These are phyloP conservation scores for Haberlea rhodopensis DNA, from an alignment of 257 asterid genomes.

Conservation along the genomic window DNA sequence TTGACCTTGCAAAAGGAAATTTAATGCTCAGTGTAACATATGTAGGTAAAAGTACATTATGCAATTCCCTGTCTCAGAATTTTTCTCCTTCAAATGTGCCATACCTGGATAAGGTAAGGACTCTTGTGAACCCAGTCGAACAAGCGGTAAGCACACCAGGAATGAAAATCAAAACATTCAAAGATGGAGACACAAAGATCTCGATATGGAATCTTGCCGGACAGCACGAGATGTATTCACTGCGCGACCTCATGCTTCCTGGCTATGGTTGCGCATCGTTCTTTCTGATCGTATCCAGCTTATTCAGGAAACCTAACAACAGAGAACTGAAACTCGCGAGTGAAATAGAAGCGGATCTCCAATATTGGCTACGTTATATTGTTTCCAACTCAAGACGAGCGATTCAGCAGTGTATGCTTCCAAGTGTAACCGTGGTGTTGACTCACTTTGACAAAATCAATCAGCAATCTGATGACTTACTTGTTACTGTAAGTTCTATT, in stretches of 20 bases:
- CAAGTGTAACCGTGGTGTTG: conserved; percentile 71
- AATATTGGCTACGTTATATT: conserved; percentile 73
- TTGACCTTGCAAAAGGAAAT: background rate
- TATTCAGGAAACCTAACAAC: conserved; percentile 59
- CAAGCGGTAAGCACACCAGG: conserved; percentile 61
- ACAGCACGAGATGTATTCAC: conserved; percentile 59
- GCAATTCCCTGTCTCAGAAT: conserved; percentile 56
- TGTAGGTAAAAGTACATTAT: conserved; percentile 65
- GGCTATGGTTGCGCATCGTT: conserved; percentile 74
- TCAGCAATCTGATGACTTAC: conserved; percentile 47
- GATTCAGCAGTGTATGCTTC: conserved; percentile 68
- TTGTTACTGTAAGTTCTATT: conserved; percentile 39
- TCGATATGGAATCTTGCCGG: conserved; percentile 82
- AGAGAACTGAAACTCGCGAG: conserved; percentile 45
- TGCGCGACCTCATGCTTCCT: conserved; percentile 80
- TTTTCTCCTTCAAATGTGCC: conserved; percentile 56
- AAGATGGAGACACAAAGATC: conserved; percentile 65
- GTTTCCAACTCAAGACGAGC: conserved; percentile 75
- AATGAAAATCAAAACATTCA: conserved; percentile 56
- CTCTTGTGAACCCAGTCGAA: conserved; percentile 74
- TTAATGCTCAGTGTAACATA: background rate
- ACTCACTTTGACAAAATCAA: conserved; percentile 69
- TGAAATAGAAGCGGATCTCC: conserved; percentile 77
- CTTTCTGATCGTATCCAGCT: conserved; percentile 59
- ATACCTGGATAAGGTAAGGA: conserved; percentile 58